Percentiles rank a stretch among this genome's conserved stretches.
Conservation (phyloP, 129 eudicot genomes). For the Oenanthe sinensis region DNA sequence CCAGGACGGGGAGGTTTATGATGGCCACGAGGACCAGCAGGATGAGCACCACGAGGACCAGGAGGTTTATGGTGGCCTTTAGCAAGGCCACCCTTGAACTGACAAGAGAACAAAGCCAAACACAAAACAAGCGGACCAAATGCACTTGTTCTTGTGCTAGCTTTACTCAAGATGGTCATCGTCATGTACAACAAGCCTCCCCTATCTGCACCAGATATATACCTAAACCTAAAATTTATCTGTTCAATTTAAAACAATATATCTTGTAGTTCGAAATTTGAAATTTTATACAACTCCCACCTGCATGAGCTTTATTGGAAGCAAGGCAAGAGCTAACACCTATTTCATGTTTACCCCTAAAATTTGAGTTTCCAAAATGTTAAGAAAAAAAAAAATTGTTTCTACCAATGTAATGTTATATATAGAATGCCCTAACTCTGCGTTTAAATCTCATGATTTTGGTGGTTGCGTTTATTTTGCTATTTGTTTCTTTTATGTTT, state of each 20-base stretch:
- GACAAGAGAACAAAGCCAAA: constrained; percentile 12
- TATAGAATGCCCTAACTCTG: background rate
- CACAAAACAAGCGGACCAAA: background rate
- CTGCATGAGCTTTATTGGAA: background rate
- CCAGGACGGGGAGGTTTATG: background rate
- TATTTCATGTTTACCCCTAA: constrained; percentile 1
- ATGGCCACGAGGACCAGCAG: background rate
- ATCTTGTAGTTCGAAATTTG: background rate
- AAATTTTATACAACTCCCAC: background rate
- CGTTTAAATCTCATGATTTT: background rate
- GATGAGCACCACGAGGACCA: background rate
- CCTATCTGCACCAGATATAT: background rate
- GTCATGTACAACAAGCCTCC: constrained; percentile 7
- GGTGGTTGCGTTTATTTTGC: background rate
- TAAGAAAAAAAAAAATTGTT: background rate
- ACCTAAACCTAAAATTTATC: background rate
- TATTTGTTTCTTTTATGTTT: background rate
- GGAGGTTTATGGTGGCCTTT: background rate
- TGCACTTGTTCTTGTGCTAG: background rate
- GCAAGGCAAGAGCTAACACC: constrained; percentile 1
- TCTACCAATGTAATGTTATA: background rate
- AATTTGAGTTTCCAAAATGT: background rate
- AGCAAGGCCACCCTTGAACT: background rate
- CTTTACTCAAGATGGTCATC: constrained; percentile 11
- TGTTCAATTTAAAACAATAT: background rate